These are phyloP conservation scores for Phytopythium kandeliae DNA, from an alignment of 352 stramenopile species.

Conservation along the genomic window DNA sequence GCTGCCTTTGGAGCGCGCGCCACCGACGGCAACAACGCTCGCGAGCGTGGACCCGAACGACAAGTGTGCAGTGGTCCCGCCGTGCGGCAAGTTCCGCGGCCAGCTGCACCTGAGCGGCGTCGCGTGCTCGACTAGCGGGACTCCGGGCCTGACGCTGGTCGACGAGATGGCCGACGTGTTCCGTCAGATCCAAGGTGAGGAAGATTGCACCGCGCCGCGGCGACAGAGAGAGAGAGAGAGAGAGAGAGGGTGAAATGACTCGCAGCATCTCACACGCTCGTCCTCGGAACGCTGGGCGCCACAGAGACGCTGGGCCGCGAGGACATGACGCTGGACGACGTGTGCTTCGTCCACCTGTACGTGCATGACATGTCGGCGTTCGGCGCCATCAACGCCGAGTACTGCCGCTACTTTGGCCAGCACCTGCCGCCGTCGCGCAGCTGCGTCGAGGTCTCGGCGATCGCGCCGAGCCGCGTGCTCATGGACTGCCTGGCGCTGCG, in stretches of 20 bases:
- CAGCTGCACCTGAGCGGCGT: conserved; percentile 64
- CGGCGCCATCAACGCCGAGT: conserved; percentile 90
- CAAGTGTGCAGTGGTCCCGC: conserved; percentile 17
- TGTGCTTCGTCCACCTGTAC: conserved; percentile 97
- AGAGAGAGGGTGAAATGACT: no score
- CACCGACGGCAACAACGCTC: neutral
- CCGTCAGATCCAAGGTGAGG: conserved; percentile 20
- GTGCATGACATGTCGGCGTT: conserved; percentile 95
- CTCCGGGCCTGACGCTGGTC: conserved; percentile 27
- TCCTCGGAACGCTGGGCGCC: no score
- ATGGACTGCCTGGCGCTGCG: conserved; percentile 90
- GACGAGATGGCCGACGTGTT: conserved; percentile 67
- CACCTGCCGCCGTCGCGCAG: conserved; percentile 77
- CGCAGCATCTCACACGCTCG: neutral
- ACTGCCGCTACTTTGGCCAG: conserved; percentile 89
- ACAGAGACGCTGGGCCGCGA: conserved; percentile 23
- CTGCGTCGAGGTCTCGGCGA: conserved; percentile 80
- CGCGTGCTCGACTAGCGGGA: conserved; percentile 29
- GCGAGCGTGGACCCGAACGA: conserved; percentile 10
- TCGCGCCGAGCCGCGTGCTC: conserved; percentile 61
- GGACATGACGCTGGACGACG: conserved; percentile 76
- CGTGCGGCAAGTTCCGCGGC: conserved; percentile 44
- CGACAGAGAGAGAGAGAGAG: no score
- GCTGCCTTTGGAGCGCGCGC: neutral
- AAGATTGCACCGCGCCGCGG: neutral